Conservation (phyloP, 2,329 filamentous ascomycete species). For the Westerdykella aurantiaca region DNA sequence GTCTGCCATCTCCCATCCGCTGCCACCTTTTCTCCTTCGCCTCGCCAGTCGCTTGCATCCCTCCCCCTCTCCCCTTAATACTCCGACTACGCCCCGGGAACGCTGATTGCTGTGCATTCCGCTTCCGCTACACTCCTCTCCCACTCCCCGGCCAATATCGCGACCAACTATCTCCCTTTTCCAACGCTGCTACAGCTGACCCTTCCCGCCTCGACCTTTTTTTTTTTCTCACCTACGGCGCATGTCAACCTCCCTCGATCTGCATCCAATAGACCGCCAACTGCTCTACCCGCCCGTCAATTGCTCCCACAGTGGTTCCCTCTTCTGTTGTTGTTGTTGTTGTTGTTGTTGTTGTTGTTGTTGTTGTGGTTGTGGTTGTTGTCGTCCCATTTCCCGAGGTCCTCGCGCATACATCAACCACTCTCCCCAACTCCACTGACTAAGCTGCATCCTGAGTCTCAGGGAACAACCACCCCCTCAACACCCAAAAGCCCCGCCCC, state of each 20-base stretch:
- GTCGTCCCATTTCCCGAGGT: too few relatives aligned
- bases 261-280: too few relatives aligned
- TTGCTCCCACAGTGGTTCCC: too few relatives aligned
- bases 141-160: background rate
- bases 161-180: background rate
- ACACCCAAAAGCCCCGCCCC: too few relatives aligned
- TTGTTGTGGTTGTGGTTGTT: too few relatives aligned
- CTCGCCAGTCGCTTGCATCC: background rate
- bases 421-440: too few relatives aligned
- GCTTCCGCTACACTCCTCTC: background rate
- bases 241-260: background rate
- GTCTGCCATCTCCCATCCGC: background rate
- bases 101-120: background rate
- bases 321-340: too few relatives aligned
- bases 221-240: background rate
- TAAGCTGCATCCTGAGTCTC: too few relatives aligned
- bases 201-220: background rate
- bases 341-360: too few relatives aligned
- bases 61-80: background rate
- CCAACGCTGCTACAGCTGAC: background rate
- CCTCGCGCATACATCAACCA: too few relatives aligned
- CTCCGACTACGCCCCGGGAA: background rate
- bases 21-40: background rate
- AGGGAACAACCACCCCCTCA: background rate
- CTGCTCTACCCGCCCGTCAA: too few relatives aligned